Evolutionary conservation across 1,284 basidiomycete species (phyloP), one percentile per base, ranked within the genome.

Genomic region (Coniferiporia sulphurascens): DNA sequence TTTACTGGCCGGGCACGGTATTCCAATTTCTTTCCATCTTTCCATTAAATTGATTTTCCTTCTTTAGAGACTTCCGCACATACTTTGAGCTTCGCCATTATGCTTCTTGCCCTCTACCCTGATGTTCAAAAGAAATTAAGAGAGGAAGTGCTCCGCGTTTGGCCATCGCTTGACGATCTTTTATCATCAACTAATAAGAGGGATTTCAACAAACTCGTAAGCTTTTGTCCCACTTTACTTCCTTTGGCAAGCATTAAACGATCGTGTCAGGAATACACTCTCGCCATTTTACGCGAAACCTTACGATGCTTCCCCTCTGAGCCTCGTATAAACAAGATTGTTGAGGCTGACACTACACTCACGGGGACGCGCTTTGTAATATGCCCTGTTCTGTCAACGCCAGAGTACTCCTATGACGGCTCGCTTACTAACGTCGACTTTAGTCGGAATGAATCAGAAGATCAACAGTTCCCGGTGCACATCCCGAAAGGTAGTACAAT

Each of bases 321-420:
- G 15, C 68, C 76, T 21, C 74, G 78, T 27, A 61, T 84, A 13
- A 68, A 68, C 4, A 83, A 79, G 63, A 35, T 71, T 0, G 78
- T 74, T 1, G 57, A 64, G 4, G 59, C 61, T 0, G 75, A 80
- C 52, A 67, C 72, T 0, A 63, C 69, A 0, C 48, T 81, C n/a
- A 70, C 67, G 12, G 68, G 68, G 0, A 70, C 68, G 5, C 68
- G 66, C 6, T 78, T 81, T 61, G 58, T 61, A 3, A 27, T 46
- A n/a, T n/a, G 2, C 7, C 15, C 8, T 12, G n/a, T n/a, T 2
- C 34, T 17, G 34, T 21, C 15, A 21, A n/a, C 34, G 13, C 35
- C 49, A 22, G 15, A 19, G 9, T 34, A 27, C 8, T 51, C 59
- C 7, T 60, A 19, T 21, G 54, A 60, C 38, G 59, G 54, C 8